Base-by-base conservation (phyloP, 306 rosid genomes). In the Vachellia collinsii region DNA sequence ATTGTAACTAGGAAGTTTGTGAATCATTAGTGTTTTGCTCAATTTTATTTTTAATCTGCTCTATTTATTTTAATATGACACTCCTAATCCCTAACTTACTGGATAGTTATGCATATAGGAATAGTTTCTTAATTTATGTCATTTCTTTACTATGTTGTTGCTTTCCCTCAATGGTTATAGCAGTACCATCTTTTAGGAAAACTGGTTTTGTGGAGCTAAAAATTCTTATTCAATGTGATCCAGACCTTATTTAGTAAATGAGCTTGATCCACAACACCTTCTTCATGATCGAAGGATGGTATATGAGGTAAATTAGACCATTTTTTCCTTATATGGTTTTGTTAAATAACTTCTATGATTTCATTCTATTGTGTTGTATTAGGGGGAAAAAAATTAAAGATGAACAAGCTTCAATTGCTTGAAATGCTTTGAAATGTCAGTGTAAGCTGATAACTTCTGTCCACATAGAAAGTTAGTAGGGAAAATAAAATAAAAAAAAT, bases 201-300 rank as follows among this genome's bases (percentile, higher is more conserved):
- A 65, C 78, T 68, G 51, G 61, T 43, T 75, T 84, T 56, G 63
- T 74, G 71, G 44, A 86, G 81, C 62, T 70, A 50, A 82, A 76
- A 79, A 58, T 46, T 12, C 47, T 38, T 56, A 19, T 79, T 79
- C 77, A 67, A 41, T 91, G 70, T 87, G 86, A 75, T 80, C 56
- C 91, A 92, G 99, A 76, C 97, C 99, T 75, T 94, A 90, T 82
- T 83, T 94, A 56, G 99, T 94, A 41, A 94, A 94, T 79, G 97
- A 94, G 83, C 77, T 94, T 85, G 97, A 92, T 83, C 97, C 91
- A 0, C 99, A 94, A 39, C 93, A 94, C 85, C 99, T 94, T 80
- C 99, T 94, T 86, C 97, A 92, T 77, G 99, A 94, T 87, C 88
- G 99, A 54, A 90, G 97, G 84, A 88, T 89, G 90, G 99, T 94